Conservation (phyloP, 192 early-diverging fungal species). For the Rhizophagus prolifer region DNA sequence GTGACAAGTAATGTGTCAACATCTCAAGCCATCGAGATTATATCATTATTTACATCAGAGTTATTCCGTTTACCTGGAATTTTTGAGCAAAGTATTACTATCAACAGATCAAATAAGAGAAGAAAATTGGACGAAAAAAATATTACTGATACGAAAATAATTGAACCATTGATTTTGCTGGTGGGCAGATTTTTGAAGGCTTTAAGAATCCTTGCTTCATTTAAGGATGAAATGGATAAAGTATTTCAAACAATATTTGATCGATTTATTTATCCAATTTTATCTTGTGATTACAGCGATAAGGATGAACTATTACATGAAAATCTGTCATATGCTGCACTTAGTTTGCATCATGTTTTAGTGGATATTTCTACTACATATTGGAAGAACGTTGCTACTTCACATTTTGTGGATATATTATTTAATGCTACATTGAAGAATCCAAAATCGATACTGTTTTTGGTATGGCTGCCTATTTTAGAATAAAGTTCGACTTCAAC, state of each 20-base stretch:
- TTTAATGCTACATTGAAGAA: background rate
- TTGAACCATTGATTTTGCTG: background rate
- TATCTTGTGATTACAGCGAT: background rate
- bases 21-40: constrained; percentile 4
- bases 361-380: constrained; percentile 14
- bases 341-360: constrained; percentile 10
- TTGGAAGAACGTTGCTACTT: background rate
- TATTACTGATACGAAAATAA: background rate
- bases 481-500: constrained; percentile 24
- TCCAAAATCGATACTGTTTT: background rate
- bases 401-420: background rate
- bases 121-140: background rate
- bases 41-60: background rate
- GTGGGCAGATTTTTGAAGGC: constrained; percentile 7
- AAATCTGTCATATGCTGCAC: background rate
- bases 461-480: constrained; percentile 10
- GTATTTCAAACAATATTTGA: background rate
- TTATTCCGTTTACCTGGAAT: background rate
- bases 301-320: background rate
- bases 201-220: background rate
- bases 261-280: background rate
- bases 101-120: constrained; percentile 6
- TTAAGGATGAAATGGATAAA: background rate
- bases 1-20: background rate
- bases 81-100: background rate